Base-by-base conservation (phyloP, 1,284 basidiomycete genomes). In the Moniliophthora roreri region DNA sequence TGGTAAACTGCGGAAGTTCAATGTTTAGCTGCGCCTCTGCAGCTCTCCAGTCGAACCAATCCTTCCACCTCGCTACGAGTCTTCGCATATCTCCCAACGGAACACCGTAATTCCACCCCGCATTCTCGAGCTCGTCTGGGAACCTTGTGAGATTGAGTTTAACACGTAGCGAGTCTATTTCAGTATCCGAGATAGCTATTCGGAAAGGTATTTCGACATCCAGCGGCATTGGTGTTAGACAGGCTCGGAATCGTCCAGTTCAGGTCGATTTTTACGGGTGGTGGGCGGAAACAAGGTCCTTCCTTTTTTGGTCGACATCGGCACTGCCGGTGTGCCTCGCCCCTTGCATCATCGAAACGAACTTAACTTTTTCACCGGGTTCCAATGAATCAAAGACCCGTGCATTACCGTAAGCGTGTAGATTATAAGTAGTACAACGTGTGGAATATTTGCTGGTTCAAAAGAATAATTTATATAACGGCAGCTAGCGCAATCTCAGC, bases 61-160 rank as follows among this genome's bases (percentile, higher is more conserved):
- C 16, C 24, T 45, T 45, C 42, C 42, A 45, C 15, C 42, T 24
- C 16, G 18, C 24, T 6, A 26, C 42, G 3, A 45, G 42, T 45
- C 42, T 45, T 15, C 28, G 21, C n/a, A 45, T 28, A 45, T 45
- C 42, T 15, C 13, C 8, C n/a, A 45, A 24, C 10, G 42, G 42
- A 6, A 32, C 42, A 20, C 35, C 46, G 23, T 38, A 48, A 18
- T 48, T 37, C 35, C 48, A 45, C 16, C 42, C 42, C 15, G 42
- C 18, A n/a, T 16, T 16, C 51, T 74, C 69, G 26, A 78, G 62
- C 52, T 79, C 77, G 53, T 79, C 70, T 0, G 77, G 77, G 21
- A 78, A 64, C 1, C 63, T 67, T 1, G 63, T 53, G 6, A 70
- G 62, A 3, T 59, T 62, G 15, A 76, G 73, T 47, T 71, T 75